Evolutionary conservation across 352 stramenopile species (phyloP).

Genomic region (Discostella stelligera): DNA sequence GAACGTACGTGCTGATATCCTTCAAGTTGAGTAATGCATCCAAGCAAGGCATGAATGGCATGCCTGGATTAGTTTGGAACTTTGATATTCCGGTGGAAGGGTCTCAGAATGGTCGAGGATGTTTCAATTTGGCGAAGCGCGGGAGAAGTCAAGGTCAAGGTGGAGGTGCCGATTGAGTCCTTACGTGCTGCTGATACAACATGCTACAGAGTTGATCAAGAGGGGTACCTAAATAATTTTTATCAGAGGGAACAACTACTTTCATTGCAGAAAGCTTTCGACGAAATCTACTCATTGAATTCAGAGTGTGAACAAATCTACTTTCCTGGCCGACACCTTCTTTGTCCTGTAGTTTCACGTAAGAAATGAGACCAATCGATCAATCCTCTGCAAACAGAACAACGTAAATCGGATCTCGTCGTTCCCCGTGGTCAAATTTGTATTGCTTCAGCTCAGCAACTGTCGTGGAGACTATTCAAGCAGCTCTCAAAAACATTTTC

Average conservation of each 20-base stretch:
- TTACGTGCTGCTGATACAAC: no score
- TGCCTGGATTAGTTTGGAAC: slow-evolving; percentile 21
- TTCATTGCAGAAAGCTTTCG: slow-evolving; percentile 49
- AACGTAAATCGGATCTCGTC: slow-evolving; percentile 44
- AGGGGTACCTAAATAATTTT: slow-evolving; percentile 8
- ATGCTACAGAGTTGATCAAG: no score
- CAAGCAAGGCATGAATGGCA: slow-evolving; percentile 14
- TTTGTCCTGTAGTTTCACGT: slow-evolving; percentile 37
- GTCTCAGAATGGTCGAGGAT: slow-evolving; percentile 29
- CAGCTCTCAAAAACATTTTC: slow-evolving; percentile 22
- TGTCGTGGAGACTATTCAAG: slow-evolving; percentile 7
- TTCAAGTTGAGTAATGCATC: slow-evolving; percentile 31
- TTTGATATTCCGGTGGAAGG: slow-evolving; percentile 32
- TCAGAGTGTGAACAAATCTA: slow-evolving; percentile 59
- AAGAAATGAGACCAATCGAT: slow-evolving; percentile 45
- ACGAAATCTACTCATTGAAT: slow-evolving; percentile 49
- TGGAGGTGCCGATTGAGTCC: background rate
- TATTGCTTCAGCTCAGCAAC: slow-evolving; percentile 23
- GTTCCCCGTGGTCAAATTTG: slow-evolving; percentile 27
- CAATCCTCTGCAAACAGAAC: slow-evolving; percentile 39
- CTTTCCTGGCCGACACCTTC: background rate
- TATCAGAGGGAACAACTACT: slow-evolving; percentile 23
- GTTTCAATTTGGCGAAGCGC: slow-evolving; percentile 36
- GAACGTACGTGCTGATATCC: slow-evolving; percentile 37
- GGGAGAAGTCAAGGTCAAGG: background rate